phyloP scores from a whole-genome alignment of 2,329 filamentous ascomycete genomes.

The Colletotrichum caudatum region DNA sequence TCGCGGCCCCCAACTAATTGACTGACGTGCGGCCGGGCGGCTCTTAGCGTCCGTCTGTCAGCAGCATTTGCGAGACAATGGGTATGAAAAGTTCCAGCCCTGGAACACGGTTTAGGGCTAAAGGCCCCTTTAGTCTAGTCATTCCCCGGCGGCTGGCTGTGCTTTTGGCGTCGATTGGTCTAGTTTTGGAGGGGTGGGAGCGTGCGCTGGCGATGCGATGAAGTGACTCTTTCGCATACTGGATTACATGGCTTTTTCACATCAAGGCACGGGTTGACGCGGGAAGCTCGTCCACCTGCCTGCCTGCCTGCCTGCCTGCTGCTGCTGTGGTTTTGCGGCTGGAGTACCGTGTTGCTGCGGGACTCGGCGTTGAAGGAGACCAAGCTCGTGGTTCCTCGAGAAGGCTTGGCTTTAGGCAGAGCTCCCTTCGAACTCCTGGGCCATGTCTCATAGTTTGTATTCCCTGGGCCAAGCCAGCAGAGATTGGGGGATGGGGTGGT shows the following conservation, averaged over 20 bases:
- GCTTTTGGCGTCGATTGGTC: not conserved
- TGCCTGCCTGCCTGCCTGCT: too few species aligned
- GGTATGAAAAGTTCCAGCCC: not conserved
- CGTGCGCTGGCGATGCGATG: not conserved
- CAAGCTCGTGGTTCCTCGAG: too few species aligned
- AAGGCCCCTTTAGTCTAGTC: constrained; percentile 2
- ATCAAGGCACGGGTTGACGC: not conserved
- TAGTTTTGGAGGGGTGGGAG: too few species aligned
- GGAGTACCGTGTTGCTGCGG: too few species aligned
- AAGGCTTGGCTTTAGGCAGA: too few species aligned
- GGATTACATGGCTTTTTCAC: not conserved
- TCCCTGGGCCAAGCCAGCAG: not conserved
- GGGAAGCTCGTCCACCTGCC: not conserved
- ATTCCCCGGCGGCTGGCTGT: not conserved
- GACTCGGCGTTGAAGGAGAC: too few species aligned
- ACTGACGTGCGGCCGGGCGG: constrained; percentile 9
- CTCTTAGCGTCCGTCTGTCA: not conserved
- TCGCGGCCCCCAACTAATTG: not conserved
- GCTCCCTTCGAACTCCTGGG: not conserved
- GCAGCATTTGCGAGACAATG: constrained; percentile 8
- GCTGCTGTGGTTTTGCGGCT: not conserved
- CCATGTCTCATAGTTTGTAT: not conserved
- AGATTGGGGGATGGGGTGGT: not conserved
- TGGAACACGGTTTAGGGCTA: not conserved
- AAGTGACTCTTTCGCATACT: not conserved